A percentile compares a stretch with the other conserved stretches of the same genome.
phyloP scores from a whole-genome alignment of 192 early-diverging fungal species.

The Neocallimastix lanati region DNA sequence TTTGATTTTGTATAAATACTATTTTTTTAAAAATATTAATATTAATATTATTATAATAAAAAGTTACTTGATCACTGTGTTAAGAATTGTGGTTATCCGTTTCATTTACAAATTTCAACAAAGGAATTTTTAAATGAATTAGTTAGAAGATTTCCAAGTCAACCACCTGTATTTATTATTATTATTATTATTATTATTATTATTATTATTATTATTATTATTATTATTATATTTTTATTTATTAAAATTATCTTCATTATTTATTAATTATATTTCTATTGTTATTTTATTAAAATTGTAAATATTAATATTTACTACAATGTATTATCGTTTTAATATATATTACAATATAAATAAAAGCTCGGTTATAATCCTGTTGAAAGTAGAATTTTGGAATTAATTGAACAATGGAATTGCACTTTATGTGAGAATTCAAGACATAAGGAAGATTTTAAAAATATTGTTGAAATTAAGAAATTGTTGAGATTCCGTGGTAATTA shows the following conservation, averaged over 20 bases:
- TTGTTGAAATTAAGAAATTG: slow-evolving; percentile 85
- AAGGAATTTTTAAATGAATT: slow-evolving; percentile 97
- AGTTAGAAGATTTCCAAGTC: slow-evolving; percentile 80
- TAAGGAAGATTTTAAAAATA: slow-evolving; percentile 81
- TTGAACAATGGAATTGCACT: slow-evolving; percentile 88
- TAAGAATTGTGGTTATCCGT: slow-evolving; percentile 97
- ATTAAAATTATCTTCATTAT: no score
- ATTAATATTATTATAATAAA: not conserved
- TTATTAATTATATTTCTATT: no score
- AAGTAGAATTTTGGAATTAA: slow-evolving; percentile 69
- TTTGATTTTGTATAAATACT: no score
- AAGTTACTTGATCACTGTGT: slow-evolving; percentile 90
- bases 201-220: not conserved
- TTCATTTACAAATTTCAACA: slow-evolving; percentile 84
- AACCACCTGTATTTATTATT: slow-evolving; percentile 39
- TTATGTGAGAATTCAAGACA: slow-evolving; percentile 72
- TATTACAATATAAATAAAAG: no score
- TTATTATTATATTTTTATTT: not conserved
- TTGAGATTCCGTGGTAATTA: slow-evolving; percentile 64
- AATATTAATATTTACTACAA: no score
- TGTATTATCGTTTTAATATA: no score
- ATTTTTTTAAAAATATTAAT: no score
- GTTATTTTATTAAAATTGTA: no score
- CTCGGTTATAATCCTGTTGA: slow-evolving; percentile 51
- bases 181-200: not conserved